Evolutionary conservation across 2,329 filamentous ascomycete species (phyloP).

Genomic region (Diplodia sapinea): DNA sequence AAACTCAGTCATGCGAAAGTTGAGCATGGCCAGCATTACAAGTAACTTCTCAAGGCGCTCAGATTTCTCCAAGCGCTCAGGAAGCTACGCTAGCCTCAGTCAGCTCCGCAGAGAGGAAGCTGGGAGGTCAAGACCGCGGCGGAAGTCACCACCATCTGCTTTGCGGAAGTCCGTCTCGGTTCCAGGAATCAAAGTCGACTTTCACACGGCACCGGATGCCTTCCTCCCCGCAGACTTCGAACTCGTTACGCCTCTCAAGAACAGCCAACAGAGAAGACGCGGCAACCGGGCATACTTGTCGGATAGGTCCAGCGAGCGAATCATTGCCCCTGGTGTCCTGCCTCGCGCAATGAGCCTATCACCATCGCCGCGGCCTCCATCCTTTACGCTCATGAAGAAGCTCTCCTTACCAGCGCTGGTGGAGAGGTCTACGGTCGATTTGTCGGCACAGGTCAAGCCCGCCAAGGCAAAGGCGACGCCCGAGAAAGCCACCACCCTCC

Average conservation of each 20-base stretch:
- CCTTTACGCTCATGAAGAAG: conserved; percentile 19
- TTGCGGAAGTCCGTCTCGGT: conserved; percentile 33
- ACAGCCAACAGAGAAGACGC: conserved; percentile 5
- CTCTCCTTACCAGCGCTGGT: conserved; percentile 26
- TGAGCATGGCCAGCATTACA: conserved; percentile 81
- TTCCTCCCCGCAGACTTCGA: conserved; percentile 58
- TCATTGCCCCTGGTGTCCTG: conserved; percentile 21
- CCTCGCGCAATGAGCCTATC: conserved; percentile 27
- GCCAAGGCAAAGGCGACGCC: conserved; percentile 4
- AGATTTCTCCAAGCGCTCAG: conserved; percentile 73
- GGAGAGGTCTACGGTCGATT: conserved; percentile 16
- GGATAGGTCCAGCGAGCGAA: conserved; percentile 17
- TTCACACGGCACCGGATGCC: conserved; percentile 55
- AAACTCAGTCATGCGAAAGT: conserved; percentile 83
- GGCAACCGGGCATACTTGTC: conserved; percentile 20
- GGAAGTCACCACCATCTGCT: conserved; percentile 39
- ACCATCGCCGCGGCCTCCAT: conserved; percentile 22
- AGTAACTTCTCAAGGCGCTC: conserved; percentile 66
- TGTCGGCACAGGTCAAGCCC: conserved; percentile 15
- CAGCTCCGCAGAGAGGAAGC: conserved; percentile 47
- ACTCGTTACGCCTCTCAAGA: conserved; percentile 35
- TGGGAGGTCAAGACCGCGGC: conserved; percentile 36
- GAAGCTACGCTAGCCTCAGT: conserved; percentile 58
- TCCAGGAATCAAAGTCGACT: conserved; percentile 46
- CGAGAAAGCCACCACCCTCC: neutral